These are phyloP conservation scores for Gigaspora rosea DNA, from an alignment of 192 early-diverging fungal genomes.

Conservation along the genomic window DNA sequence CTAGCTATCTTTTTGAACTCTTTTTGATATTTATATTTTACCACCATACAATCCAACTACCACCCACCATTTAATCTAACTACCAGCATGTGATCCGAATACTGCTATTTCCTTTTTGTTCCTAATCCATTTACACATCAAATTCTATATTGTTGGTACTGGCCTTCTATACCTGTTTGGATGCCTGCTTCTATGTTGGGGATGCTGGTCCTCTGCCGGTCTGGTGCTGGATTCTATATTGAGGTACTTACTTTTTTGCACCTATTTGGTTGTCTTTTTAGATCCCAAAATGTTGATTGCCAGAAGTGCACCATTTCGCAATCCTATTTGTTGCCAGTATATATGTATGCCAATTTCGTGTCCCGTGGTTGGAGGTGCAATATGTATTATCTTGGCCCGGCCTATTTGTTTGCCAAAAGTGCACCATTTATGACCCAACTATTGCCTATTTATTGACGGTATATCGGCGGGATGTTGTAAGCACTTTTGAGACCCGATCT, in stretches of 20 bases:
- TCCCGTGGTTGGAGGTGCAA: neutral
- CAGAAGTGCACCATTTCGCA: too few relatives aligned
- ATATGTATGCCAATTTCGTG: too few relatives aligned
- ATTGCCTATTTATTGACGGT: neutral
- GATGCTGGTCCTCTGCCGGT: neutral
- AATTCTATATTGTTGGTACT: too few relatives aligned
- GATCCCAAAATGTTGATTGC: neutral
- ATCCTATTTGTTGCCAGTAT: too few relatives aligned
- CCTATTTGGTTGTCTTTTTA: slow-evolving; percentile 4
- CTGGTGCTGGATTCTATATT: slow-evolving; percentile 5
- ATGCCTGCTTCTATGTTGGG: neutral
- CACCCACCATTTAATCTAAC: too few relatives aligned
- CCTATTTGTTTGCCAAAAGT: neutral
- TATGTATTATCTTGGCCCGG: neutral
- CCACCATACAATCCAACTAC: too few relatives aligned
- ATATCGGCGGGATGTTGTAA: neutral
- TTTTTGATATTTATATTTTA: too few relatives aligned
- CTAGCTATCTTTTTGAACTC: too few relatives aligned
- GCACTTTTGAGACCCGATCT: neutral
- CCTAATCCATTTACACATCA: too few relatives aligned
- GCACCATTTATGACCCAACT: neutral
- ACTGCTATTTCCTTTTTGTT: too few relatives aligned
- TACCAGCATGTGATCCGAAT: too few relatives aligned
- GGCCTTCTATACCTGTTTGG: neutral
- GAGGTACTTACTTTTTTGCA: neutral